A percentile compares a stretch with the other conserved stretches of the same genome.
Conservation (phyloP, 768 basidiomycete genomes). For the Termitomyces sp. region DNA sequence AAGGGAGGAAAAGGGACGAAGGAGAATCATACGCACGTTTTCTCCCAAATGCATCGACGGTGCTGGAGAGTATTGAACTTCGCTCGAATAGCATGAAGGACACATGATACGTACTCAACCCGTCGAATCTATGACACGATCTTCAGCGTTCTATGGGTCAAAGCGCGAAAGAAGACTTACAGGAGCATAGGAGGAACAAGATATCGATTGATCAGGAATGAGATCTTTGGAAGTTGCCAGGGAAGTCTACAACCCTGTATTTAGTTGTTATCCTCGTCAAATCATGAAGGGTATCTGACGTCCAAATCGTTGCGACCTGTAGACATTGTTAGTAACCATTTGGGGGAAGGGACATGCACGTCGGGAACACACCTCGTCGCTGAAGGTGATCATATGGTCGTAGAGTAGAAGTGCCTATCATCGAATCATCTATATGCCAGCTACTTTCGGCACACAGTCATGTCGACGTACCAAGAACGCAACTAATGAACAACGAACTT, state of each 20-base stretch:
- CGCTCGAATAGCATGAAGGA: not conserved
- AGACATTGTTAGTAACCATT: not conserved
- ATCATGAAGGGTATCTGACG: not conserved
- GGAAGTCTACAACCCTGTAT: not conserved
- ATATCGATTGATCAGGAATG: not conserved
- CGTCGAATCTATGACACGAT: not conserved
- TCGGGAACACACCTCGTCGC: not conserved
- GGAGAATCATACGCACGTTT: not conserved
- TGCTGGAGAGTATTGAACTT: not conserved
- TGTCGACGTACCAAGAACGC: not conserved
- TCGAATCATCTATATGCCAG: not conserved
- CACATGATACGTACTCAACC: not conserved
- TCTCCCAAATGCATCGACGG: not conserved
- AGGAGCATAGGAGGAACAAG: constrained; percentile 2
- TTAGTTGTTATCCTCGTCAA: not conserved
- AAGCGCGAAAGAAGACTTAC: not conserved
- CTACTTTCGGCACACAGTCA: not conserved
- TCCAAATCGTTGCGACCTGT: not conserved
- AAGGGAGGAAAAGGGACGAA: not conserved
- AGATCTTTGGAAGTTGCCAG: not conserved
- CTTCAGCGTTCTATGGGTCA: too few relatives aligned
- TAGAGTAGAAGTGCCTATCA: not conserved
- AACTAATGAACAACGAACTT: not conserved
- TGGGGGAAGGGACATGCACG: not conserved
- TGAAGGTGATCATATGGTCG: constrained; percentile 1